Conservation (phyloP, 371 early-diverging fungal genomes). For the Haplosporangium sp. region DNA sequence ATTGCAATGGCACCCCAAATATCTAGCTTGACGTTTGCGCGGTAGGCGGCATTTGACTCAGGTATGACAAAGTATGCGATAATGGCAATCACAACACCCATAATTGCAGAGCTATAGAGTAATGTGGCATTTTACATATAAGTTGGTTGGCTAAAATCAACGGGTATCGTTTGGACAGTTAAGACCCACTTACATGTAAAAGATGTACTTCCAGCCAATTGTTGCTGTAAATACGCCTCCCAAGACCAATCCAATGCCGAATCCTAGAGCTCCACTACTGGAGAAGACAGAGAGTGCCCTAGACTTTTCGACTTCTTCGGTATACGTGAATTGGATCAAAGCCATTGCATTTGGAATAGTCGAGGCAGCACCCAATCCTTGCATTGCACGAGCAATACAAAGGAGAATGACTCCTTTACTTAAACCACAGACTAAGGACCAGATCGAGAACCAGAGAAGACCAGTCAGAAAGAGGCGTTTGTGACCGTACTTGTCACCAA, state of each 20-base stretch:
- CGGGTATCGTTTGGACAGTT: too few species aligned
- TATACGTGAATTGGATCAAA: slow-evolving; percentile 56
- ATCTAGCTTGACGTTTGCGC: slow-evolving; percentile 56
- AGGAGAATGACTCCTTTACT: slow-evolving; percentile 16
- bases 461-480: slow-evolving; percentile 55
- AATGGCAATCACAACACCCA: slow-evolving; percentile 47
- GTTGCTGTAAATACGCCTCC: slow-evolving; percentile 59
- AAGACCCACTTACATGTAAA: slow-evolving; percentile 48
- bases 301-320: slow-evolving; percentile 54
- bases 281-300: slow-evolving; percentile 60
- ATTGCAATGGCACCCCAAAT: slow-evolving; percentile 56
- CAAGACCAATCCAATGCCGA: slow-evolving; percentile 58
- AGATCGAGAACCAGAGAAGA: slow-evolving; percentile 56
- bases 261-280: slow-evolving; percentile 60
- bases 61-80: slow-evolving; percentile 48
- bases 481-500: slow-evolving; percentile 62
- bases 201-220: slow-evolving; percentile 63
- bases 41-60: slow-evolving; percentile 32
- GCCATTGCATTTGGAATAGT: slow-evolving; percentile 64
- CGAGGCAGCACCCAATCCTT: slow-evolving; percentile 62
- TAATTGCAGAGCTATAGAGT: slow-evolving; percentile 51
- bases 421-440: slow-evolving; percentile 54
- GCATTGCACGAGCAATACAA: slow-evolving; percentile 59
- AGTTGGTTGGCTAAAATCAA: too few species aligned
- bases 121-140: too few species aligned